Base-by-base conservation (phyloP, 306 rosid genomes). In the Acmispon strigosus region DNA sequence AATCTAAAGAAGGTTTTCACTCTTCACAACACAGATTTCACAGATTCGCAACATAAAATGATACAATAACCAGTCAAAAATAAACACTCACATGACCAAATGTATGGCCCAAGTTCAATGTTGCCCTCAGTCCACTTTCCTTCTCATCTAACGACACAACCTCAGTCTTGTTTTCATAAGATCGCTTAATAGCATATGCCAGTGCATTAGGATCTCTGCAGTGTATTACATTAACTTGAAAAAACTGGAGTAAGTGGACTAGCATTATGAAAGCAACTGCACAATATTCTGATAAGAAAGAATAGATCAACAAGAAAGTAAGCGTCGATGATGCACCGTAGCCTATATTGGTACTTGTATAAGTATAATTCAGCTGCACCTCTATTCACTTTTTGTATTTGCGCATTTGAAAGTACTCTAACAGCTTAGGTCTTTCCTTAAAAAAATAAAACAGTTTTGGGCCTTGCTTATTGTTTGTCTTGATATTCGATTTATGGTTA, bases 41-140 rank as follows among this genome's bases (percentile, higher is more conserved):
- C 54, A 66, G 61, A 49, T 68, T 45, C 19, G 34, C 73, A 80
- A 48, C 34, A 13, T 14, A 59, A 24, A 77, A 69, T n/a, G 34
- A 56, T 44, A 69, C 18, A 69, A 70, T 60, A 18, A 76, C 52
- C 51, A 78, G 41, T 52, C 14, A 70, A 45, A 78, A 12, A 12
- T 27, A 70, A 48, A 39, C 10, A 78, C 97, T 86, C 75, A 95
- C 97, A 74, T 95, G 97, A 54, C 97, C 99, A 74, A 95, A 95
- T 65, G 99, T 95, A 81, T 95, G 99, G 54, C 97, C 99, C 86
- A 95, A 84, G 83, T 95, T 95, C 83, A 91, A 73, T 60, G 91
- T 91, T 54, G 97, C 99, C 81, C 99, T 87, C 73, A 94, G 41
- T 82, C 99, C 99, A 81, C 97, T 80, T 84, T 95, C 99, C 80